Conservation (phyloP, 805 yeast species). For the Debaryomyces maramus region DNA sequence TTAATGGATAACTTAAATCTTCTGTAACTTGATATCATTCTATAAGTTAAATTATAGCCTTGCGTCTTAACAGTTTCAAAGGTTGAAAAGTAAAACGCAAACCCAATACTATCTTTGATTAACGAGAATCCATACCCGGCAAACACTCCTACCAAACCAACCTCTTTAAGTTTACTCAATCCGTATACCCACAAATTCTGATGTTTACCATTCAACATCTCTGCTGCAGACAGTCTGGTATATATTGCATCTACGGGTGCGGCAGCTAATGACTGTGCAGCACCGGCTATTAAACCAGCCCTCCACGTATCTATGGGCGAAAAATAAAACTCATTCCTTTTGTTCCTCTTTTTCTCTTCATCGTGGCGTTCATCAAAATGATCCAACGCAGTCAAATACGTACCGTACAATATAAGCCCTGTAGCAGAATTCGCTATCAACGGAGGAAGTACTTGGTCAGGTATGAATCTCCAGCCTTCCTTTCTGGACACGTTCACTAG, state of each 20-base stretch:
- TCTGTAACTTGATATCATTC: conserved; percentile 44
- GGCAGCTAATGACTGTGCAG: conserved; percentile 83
- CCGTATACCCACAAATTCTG: conserved; percentile 80
- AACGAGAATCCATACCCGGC: conserved; percentile 84
- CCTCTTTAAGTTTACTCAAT: conserved; percentile 59
- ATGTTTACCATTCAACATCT: conserved; percentile 64
- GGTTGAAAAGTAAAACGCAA: conserved; percentile 79
- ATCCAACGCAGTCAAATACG: conserved; percentile 63
- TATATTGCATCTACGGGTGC: conserved; percentile 93
- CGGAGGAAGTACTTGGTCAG: conserved; percentile 85
- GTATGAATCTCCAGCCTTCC: conserved; percentile 86
- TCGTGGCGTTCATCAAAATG: conserved; percentile 17
- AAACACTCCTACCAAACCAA: conserved; percentile 82
- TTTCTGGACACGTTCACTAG: conserved; percentile 65
- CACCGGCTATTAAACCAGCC: conserved; percentile 87
- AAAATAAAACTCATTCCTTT: conserved; percentile 17
- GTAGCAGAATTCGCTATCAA: conserved; percentile 85
- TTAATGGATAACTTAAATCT: conserved; percentile 33
- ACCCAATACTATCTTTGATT: conserved; percentile 77
- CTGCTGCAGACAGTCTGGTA: conserved; percentile 76
- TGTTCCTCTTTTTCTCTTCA: conserved; percentile 7
- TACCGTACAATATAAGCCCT: conserved; percentile 80
- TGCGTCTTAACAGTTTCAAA: conserved; percentile 79
- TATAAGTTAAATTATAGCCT: conserved; percentile 50
- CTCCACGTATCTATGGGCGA: conserved; percentile 57